phyloP scores from a whole-genome alignment of 805 yeast species.

The Monosporozyma unispora region DNA sequence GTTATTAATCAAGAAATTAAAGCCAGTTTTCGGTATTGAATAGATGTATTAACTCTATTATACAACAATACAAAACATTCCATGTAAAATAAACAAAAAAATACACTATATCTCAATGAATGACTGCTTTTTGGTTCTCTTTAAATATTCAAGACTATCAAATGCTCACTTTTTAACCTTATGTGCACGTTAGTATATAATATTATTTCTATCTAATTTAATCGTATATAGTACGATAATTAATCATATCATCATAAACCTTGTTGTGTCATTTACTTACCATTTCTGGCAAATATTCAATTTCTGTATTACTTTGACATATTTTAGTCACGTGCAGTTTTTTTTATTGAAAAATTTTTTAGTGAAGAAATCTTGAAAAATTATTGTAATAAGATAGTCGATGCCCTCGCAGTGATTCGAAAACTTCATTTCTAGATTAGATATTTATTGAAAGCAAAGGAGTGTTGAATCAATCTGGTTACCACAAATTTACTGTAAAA shows the following conservation, averaged over 20 bases:
- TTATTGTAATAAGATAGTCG: not conserved
- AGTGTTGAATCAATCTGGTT: not conserved
- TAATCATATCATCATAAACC: not conserved
- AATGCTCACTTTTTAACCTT: not conserved
- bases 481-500: not conserved
- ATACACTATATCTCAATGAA: not conserved
- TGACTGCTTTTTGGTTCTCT: not conserved
- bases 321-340: not conserved
- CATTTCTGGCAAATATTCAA: not conserved
- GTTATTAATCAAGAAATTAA: conserved; percentile 81
- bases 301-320: not conserved
- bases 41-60: conserved; percentile 8
- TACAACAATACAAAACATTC: not conserved
- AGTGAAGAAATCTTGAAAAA: not conserved
- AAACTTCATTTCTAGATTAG: not conserved
- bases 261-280: not conserved
- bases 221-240: not conserved
- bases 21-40: conserved; percentile 75
- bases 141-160: not conserved
- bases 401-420: not conserved
- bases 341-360: not conserved
- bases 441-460: not conserved
- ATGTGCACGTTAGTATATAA: not conserved
- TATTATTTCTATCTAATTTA: not conserved
- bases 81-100: not conserved